Base-by-base conservation (phyloP, 2,329 filamentous ascomycete species). In the Clarireedia hainanense region DNA sequence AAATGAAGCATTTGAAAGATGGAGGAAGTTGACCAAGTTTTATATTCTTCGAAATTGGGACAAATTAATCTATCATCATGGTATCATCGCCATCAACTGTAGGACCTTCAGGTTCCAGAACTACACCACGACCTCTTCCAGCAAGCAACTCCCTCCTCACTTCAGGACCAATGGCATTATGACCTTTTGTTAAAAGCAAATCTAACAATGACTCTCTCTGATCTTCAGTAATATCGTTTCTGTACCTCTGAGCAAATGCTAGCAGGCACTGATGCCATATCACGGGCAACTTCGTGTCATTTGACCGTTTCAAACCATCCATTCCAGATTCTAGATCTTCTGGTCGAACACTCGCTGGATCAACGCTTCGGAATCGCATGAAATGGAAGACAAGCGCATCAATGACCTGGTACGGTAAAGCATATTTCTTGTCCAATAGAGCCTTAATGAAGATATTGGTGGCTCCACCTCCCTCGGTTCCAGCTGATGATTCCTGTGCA, bases 351-450 rank as follows among this genome's bases (percentile, higher is more conserved):
- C 76, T 75, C 2, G 78, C 76, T 2, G 83, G 80, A 59, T 88
- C 84, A 26, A 82, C 79, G 52, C 81, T 87, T 36, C 89, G 81
- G 76, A 96, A 96, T 15, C 94, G 86, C 60, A 97, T 72, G 72
- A 99, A 99, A 72, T 99, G 92, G 75, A 97, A 97, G 9, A 99
- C 94, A 1, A 97, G 76, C 2, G 91, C 86, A 65, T 99, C 94
- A 50, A 99, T 85, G 53, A 96, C 92, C 72, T 95, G 92, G 75
- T 88, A 96, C 0, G 92, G 94, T 10, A 99, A 77, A 0, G 94
- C 94, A 65, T 99, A 97, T 69, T 95, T 95, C 80, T 99, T 99
- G 73, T 96, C 92, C 4, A 99, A 76, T 39, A 99, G 80, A 0
- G 89, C 85, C 68, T 89, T 89, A 74, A 99, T 95, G 72, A 99